A percentile compares a stretch with the other conserved stretches of the same genome.
Conservation (phyloP, 768 basidiomycete genomes). For the Pleurotus citrinopileatus region DNA sequence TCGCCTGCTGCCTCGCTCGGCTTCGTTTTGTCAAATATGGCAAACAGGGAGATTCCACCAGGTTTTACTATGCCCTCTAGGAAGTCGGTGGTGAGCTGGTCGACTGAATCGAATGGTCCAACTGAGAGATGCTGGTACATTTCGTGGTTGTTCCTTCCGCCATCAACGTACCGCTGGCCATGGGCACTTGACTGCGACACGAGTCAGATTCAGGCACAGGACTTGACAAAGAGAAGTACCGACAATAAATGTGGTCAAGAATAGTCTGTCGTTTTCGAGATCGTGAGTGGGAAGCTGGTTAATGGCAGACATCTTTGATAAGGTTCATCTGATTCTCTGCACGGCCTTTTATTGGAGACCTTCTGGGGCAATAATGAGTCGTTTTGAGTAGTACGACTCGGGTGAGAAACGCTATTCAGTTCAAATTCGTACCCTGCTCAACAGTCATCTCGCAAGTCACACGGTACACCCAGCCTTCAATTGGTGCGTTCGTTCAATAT, state of each 20-base stretch:
- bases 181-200: background rate
- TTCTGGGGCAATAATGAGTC: too few relatives aligned
- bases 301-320: background rate
- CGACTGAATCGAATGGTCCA: background rate
- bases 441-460: too few relatives aligned
- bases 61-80: background rate
- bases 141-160: background rate
- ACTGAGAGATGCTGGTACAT: background rate
- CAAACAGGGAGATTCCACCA: background rate
- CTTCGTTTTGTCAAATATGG: background rate
- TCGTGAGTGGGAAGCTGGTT: conserved; percentile 33
- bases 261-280: conserved; percentile 46
- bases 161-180: background rate
- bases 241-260: conserved; percentile 49
- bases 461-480: too few relatives aligned
- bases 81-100: background rate
- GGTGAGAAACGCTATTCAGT: too few relatives aligned
- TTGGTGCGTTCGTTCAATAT: too few relatives aligned
- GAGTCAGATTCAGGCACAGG: background rate
- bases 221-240: background rate
- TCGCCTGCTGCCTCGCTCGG: background rate
- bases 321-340: too few relatives aligned
- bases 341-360: too few relatives aligned
- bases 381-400: too few relatives aligned
- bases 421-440: too few relatives aligned